Evolutionary conservation across 768 basidiomycete genomes (phyloP).

Genomic region (Dentipellis fragilis): DNA sequence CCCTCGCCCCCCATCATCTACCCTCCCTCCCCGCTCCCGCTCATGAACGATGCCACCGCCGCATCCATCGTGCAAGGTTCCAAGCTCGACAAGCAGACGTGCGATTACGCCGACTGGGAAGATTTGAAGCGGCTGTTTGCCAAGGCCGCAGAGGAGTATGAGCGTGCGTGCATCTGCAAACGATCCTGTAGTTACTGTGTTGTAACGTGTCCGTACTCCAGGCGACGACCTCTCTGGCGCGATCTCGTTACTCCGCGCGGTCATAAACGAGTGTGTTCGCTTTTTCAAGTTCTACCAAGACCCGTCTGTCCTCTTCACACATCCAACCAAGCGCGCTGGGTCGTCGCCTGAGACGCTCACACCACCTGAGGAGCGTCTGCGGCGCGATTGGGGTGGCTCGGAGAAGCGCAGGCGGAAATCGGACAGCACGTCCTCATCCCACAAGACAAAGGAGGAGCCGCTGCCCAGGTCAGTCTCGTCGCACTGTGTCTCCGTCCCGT

Average conservation of each 20-base stretch:
- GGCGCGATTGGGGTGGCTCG: slow-evolving; percentile 14
- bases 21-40: background rate
- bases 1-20: background rate
- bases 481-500: too few species aligned
- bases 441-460: background rate
- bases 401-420: background rate
- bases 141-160: slow-evolving; percentile 46
- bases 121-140: slow-evolving; percentile 55
- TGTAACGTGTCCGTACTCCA: slow-evolving; percentile 13
- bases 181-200: background rate
- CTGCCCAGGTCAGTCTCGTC: background rate
- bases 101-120: slow-evolving; percentile 48
- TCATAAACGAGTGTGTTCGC: slow-evolving; percentile 61
- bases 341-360: slow-evolving; percentile 15
- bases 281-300: slow-evolving; percentile 46
- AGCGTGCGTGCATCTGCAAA: slow-evolving; percentile 30
- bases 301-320: slow-evolving; percentile 37
- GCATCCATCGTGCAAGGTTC: slow-evolving; percentile 11
- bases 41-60: slow-evolving; percentile 5
- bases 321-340: background rate
- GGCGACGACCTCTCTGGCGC: slow-evolving; percentile 38
- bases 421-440: background rate
- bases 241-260: slow-evolving; percentile 46
- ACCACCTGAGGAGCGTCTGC: slow-evolving; percentile 17
- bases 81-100: background rate